These are phyloP conservation scores for Ampelocalamus luodianensis DNA, from an alignment of 176 grass and related monocot genomes.

Conservation along the genomic window DNA sequence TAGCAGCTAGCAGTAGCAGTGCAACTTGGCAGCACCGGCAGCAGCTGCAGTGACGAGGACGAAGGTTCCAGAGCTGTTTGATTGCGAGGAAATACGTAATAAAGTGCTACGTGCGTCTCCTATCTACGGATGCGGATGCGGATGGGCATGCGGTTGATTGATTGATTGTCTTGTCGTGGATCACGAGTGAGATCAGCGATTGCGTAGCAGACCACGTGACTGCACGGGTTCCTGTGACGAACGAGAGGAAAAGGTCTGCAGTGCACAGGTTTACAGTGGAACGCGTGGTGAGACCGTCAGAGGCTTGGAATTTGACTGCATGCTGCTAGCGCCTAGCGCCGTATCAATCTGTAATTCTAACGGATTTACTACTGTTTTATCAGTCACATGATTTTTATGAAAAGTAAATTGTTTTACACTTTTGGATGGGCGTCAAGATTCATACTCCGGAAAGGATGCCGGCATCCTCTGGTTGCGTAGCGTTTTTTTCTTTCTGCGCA, in stretches of 20 bases:
- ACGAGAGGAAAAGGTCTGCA: not conserved
- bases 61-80: not conserved
- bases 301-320: not conserved
- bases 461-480: no score
- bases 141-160: not conserved
- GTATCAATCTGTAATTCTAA: not conserved
- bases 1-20: not conserved
- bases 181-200: constrained; percentile 38
- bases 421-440: no score
- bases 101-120: not conserved
- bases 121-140: not conserved
- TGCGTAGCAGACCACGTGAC: not conserved
- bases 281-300: not conserved
- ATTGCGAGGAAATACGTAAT: not conserved
- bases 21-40: no score
- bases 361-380: not conserved
- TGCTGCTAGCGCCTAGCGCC: not conserved
- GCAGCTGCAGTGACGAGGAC: not conserved
- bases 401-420: not conserved
- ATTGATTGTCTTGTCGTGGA: constrained; percentile 8
- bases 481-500: not conserved
- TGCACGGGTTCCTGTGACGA: not conserved
- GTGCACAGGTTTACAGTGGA: not conserved
- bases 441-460: no score
- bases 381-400: not conserved